A percentile compares a stretch with the other conserved stretches of the same genome.
These are phyloP conservation scores for Omphalotus guepiniiformis DNA, from an alignment of 768 basidiomycete genomes.

Conservation along the genomic window DNA sequence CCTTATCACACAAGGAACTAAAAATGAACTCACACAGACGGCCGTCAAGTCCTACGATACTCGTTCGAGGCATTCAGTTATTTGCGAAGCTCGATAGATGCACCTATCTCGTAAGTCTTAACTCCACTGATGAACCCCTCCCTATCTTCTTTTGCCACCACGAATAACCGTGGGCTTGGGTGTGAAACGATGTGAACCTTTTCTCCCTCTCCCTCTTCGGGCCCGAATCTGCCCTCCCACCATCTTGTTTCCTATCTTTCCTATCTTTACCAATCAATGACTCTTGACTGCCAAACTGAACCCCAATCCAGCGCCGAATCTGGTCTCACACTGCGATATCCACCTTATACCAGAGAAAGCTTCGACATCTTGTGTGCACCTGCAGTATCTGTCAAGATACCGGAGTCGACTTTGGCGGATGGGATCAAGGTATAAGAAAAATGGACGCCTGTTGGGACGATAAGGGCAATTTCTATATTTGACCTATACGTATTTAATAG, in stretches of 20 bases:
- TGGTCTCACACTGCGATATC: constrained; percentile 3
- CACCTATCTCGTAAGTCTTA: constrained; percentile 4
- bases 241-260: not conserved
- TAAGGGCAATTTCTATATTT: no score
- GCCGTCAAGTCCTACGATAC: constrained; percentile 9
- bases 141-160: not conserved
- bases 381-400: not conserved
- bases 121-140: not conserved
- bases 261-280: not conserved
- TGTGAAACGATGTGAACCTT: no score
- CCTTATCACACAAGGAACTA: not conserved
- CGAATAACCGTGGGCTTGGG: not conserved
- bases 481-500: no score
- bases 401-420: not conserved
- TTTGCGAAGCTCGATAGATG: not conserved
- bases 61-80: constrained; percentile 9
- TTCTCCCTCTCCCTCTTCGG: not conserved
- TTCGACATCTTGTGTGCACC: constrained; percentile 1
- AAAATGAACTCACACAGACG: not conserved
- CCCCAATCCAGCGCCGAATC: constrained; percentile 3
- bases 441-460: no score
- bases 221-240: not conserved
- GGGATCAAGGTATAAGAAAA: no score
- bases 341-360: constrained; percentile 5
- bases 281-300: not conserved